Conservation (phyloP, 371 early-diverging fungal species). For the Blakeslea trispora region DNA sequence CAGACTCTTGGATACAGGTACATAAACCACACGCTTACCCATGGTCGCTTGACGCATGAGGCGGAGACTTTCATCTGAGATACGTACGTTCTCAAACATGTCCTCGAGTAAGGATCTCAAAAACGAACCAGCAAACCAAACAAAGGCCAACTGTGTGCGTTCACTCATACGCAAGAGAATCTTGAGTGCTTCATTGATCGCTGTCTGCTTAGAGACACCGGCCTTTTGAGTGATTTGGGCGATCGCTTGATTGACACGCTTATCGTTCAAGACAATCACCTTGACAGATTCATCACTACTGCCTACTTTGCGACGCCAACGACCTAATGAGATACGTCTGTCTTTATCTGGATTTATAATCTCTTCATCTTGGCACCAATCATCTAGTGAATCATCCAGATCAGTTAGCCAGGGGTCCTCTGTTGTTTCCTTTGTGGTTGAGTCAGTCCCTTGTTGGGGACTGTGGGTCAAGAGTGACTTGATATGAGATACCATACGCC, state of each 20-base stretch:
- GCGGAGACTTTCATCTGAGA: slow-evolving; percentile 42
- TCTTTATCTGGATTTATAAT: slow-evolving; percentile 31
- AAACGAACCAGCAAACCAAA: slow-evolving; percentile 50
- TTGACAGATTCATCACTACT: slow-evolving; percentile 51
- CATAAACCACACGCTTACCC: slow-evolving; percentile 51
- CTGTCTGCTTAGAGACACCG: slow-evolving; percentile 51
- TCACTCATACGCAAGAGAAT: slow-evolving; percentile 53
- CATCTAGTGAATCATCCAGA: slow-evolving; percentile 48
- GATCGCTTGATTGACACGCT: slow-evolving; percentile 47
- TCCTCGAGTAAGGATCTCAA: slow-evolving; percentile 41
- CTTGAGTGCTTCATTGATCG: slow-evolving; percentile 49
- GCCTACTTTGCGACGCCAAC: slow-evolving; percentile 51
- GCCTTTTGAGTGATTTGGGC: slow-evolving; percentile 50
- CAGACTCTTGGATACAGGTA: slow-evolving; percentile 44
- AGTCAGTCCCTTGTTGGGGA: neutral
- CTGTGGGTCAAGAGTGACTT: slow-evolving; percentile 28
- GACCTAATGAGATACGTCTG: slow-evolving; percentile 37
- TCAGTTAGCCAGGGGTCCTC: slow-evolving; percentile 52
- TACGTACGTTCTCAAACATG: slow-evolving; percentile 50
- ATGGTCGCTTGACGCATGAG: slow-evolving; percentile 39
- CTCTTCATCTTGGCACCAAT: slow-evolving; percentile 48
- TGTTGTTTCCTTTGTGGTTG: slow-evolving; percentile 18
- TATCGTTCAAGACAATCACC: slow-evolving; percentile 51
- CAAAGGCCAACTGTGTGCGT: slow-evolving; percentile 49
- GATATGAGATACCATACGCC: slow-evolving; percentile 44